These are phyloP conservation scores for Ustilago sp. DNA, from an alignment of 1,284 basidiomycete species.

Conservation along the genomic window DNA sequence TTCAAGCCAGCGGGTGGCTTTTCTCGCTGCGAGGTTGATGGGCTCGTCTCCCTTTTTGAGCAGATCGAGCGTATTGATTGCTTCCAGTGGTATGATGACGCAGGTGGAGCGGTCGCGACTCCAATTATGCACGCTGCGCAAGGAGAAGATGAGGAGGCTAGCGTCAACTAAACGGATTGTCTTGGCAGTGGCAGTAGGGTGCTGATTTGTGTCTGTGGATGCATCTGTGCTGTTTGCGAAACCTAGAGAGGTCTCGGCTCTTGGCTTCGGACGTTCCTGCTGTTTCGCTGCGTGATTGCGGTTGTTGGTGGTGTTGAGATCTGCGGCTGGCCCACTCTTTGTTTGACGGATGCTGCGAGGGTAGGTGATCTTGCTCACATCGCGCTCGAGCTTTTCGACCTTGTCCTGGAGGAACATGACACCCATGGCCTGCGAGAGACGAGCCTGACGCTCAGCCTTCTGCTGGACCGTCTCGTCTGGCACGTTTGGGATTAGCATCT, in stretches of 20 bases:
- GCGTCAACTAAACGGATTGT: constrained; percentile 75
- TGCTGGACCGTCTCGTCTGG: constrained; percentile 31
- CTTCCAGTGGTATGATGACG: constrained; percentile 86
- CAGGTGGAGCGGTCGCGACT: constrained; percentile 78
- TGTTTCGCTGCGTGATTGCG: constrained; percentile 2
- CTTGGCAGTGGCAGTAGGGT: not conserved
- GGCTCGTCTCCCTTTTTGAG: constrained; percentile 87
- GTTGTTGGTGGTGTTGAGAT: not conserved
- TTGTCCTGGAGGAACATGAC: constrained; percentile 63
- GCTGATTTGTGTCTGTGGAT: not conserved
- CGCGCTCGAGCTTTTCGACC: constrained; percentile 55
- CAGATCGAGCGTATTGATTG: constrained; percentile 89
- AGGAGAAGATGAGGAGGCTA: constrained; percentile 84
- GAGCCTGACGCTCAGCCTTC: constrained; percentile 39
- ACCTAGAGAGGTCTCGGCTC: constrained; percentile 32
- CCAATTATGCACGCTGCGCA: constrained; percentile 84
- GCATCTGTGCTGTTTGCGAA: constrained; percentile 1
- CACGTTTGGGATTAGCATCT: constrained; percentile 8
- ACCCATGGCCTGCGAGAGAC: constrained; percentile 61
- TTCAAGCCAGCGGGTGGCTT: constrained; percentile 83
- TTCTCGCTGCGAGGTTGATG: constrained; percentile 82
- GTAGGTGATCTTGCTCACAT: constrained; percentile 45
- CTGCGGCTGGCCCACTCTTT: constrained; percentile 18
- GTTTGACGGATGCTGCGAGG: constrained; percentile 33
- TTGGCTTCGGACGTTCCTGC: constrained; percentile 21